Percentiles rank a stretch among this genome's conserved stretches.
phyloP scores from a whole-genome alignment of 352 stramenopile genomes.

The Phytophthora agathidicida region DNA sequence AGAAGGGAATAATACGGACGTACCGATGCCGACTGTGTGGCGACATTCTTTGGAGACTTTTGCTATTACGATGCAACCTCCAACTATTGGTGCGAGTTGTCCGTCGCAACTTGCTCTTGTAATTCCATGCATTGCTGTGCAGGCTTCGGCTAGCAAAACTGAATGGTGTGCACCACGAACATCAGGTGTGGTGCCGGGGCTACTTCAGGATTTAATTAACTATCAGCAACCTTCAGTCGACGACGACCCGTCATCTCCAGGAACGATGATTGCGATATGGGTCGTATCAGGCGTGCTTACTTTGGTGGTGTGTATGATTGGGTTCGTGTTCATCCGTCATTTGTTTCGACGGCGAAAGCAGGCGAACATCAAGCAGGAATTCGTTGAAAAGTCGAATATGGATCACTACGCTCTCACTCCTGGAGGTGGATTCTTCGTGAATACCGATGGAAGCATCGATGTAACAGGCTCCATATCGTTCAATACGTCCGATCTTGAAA shows the following conservation, averaged over 20 bases:
- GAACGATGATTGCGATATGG: conserved; percentile 30
- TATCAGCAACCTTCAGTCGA: conserved; percentile 2
- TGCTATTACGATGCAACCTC: conserved; percentile 42
- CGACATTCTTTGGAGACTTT: conserved; percentile 41
- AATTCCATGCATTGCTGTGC: conserved; percentile 44
- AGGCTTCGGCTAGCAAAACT: conserved; percentile 13
- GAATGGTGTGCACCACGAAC: conserved; percentile 50
- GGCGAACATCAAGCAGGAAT: background rate
- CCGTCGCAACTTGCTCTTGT: conserved; percentile 33
- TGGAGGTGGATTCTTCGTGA: conserved; percentile 18
- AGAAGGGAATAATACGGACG: conserved; percentile 50
- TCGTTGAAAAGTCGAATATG: conserved; percentile 24
- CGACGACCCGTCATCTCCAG: conserved; percentile 7
- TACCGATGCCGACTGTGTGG: conserved; percentile 40
- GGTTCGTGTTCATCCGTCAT: conserved; percentile 14
- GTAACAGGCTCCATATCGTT: conserved; percentile 21
- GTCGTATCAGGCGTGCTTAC: conserved; percentile 20
- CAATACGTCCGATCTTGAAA: conserved; percentile 23
- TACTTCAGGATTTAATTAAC: conserved; percentile 30
- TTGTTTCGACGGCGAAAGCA: conserved; percentile 10
- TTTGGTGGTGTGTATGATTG: conserved; percentile 27
- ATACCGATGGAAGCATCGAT: conserved; percentile 14
- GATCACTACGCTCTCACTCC: conserved; percentile 20
- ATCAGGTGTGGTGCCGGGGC: conserved; percentile 21
- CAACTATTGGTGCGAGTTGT: conserved; percentile 20